Evolutionary conservation across 2,329 filamentous ascomycete genomes (phyloP).

Genomic region (Paecilomyces sp.): DNA sequence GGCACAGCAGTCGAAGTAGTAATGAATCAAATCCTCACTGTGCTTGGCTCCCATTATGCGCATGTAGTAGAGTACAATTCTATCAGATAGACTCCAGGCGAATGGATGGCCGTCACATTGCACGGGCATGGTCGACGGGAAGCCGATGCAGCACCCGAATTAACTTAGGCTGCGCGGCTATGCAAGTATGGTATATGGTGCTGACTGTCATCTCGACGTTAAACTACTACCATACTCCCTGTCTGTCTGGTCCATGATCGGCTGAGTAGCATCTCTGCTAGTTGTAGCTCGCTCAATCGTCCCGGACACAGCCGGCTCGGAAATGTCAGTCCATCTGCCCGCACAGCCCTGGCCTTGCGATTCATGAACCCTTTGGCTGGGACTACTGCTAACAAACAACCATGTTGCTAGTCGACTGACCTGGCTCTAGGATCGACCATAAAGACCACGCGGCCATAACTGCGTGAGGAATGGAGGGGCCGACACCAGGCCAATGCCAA

Average conservation of each 20-base stretch:
- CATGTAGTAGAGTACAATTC: too few relatives aligned
- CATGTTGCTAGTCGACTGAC: neutral
- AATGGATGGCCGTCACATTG: neutral
- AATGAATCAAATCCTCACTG: too few relatives aligned
- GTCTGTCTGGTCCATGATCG: neutral
- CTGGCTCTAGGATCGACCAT: neutral
- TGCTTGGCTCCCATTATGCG: too few relatives aligned
- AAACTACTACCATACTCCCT: neutral
- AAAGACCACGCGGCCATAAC: neutral
- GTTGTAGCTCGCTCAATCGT: neutral
- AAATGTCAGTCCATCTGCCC: neutral
- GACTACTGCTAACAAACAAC: neutral
- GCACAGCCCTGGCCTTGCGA: neutral
- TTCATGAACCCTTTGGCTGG: neutral
- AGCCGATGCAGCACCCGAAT: neutral
- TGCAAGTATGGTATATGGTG: too few relatives aligned
- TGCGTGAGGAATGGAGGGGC: neutral
- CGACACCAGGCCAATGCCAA: neutral
- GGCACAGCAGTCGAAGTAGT: neutral
- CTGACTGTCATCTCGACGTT: neutral
- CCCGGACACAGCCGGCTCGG: neutral
- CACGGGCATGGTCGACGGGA: neutral
- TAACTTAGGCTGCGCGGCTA: too few relatives aligned
- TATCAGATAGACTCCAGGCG: too few relatives aligned
- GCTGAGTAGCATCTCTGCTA: neutral